Evolutionary conservation across 2,329 filamentous ascomycete genomes (phyloP), one percentile per base, ranked within the genome.

Genomic region (Chrysoporthe deuterocubensis): DNA sequence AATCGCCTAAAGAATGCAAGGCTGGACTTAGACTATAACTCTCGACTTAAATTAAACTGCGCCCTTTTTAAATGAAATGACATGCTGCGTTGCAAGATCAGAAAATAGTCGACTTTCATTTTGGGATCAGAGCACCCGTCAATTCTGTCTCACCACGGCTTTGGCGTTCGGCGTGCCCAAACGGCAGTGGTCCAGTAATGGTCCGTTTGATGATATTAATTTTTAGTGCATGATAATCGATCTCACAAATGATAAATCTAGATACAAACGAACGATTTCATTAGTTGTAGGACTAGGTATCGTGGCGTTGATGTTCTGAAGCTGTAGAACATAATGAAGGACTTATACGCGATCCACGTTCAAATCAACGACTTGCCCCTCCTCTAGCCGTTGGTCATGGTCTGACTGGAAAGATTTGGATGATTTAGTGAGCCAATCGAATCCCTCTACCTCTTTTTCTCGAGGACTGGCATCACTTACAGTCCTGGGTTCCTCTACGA

Each of bases 401-500:
- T 26, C 14, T 34, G n/a, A 43, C 34, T 54, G 5, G 40, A 40
- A 5, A 37, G 26, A 8, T 65, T 59, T 7, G 57, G 50, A 65
- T 3, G 62, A 65, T 34, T 18, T 37, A 26, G 40, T 61, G 3
- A 62, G 48, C 63, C 48, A 68, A 21, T 48, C 62, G 34, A 37
- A 56, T 8, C 62, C 48, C 18, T 62, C 62, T 18, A 8, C 21
- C 8, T 63, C 61, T 3, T 54, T 26, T 42, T 21, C n/a, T 9
- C 8, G n/a, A 50, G 4, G 8, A 11, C 21, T 32, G 48, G 21
- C 37, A 40, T 6, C 6, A 40, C 5, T 40, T 9, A 40, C 37
- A 40, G 37, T 32, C n/a, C 43, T 18, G 2, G 52, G 63, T 21
- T 67, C 57, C 14, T 65, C 66, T 57, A 44, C 56, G 46, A 65